Percentiles rank a stretch among this genome's conserved stretches.
Evolutionary conservation across 2,329 filamentous ascomycete genomes (phyloP).

Genomic region (Pseudocercospora pini-densiflorae): DNA sequence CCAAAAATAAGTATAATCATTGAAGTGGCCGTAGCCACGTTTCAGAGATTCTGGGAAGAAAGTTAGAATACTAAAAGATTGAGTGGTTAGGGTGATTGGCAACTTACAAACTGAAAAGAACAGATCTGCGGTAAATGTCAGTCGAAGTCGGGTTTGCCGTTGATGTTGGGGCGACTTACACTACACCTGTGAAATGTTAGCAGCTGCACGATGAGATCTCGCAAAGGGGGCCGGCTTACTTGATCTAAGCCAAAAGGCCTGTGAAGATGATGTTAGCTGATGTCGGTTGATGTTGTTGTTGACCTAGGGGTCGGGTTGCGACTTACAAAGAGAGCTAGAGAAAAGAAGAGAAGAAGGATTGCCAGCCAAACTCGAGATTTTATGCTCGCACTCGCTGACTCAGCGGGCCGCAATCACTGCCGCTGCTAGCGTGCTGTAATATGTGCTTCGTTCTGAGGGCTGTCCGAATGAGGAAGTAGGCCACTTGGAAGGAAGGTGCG

Average conservation of each 20-base stretch:
- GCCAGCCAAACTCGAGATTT: neutral
- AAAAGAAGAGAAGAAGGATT: neutral
- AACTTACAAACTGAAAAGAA: slow-evolving; percentile 3
- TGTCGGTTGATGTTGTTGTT: neutral
- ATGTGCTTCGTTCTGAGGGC: neutral
- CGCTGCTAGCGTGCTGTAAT: neutral
- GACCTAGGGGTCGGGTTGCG: neutral
- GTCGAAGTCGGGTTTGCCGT: neutral
- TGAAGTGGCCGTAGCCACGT: slow-evolving; percentile 12
- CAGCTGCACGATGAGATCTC: neutral
- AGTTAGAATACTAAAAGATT: neutral
- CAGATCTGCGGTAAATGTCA: neutral
- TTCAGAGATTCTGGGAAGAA: neutral
- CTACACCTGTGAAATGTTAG: neutral
- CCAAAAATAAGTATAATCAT: slow-evolving; percentile 21
- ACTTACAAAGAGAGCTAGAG: slow-evolving; percentile 1
- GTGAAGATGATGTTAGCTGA: neutral
- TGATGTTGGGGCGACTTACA: neutral
- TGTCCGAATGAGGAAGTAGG: neutral
- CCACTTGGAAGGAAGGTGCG: too few species aligned
- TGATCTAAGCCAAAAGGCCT: slow-evolving; percentile 10
- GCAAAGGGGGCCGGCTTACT: neutral
- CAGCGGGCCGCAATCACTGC: too few species aligned
- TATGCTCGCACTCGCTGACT: neutral
- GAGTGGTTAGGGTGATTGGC: neutral